Percentiles rank a stretch among this genome's conserved stretches.
Evolutionary conservation across 2,329 filamentous ascomycete species (phyloP).

Genomic region (Cyphellophora europaea): DNA sequence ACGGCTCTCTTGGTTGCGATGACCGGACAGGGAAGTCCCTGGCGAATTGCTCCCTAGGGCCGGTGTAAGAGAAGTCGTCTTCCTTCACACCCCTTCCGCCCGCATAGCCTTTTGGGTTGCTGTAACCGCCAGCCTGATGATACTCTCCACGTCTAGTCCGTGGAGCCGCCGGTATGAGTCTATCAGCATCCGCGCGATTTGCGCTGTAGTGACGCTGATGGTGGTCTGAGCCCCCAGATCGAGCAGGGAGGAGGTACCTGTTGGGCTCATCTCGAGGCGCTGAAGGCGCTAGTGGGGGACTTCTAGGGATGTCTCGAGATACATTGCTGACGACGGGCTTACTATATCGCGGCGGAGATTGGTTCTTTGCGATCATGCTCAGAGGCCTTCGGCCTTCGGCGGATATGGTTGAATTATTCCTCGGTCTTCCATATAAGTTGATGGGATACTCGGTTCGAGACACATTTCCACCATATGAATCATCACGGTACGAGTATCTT

Average conservation of each 20-base stretch:
- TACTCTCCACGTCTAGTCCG: conserved; percentile 11
- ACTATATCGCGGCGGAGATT: conserved; percentile 16
- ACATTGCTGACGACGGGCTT: conserved; percentile 16
- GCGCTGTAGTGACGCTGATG: conserved; percentile 18
- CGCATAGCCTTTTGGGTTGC: conserved; percentile 6
- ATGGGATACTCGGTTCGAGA: conserved; percentile 18
- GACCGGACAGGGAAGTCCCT: conserved; percentile 26
- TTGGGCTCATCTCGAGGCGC: conserved; percentile 8
- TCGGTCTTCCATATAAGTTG: conserved; percentile 10
- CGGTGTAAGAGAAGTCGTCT: conserved; percentile 35
- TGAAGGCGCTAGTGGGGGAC: conserved; percentile 6
- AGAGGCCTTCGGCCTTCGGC: conserved; percentile 14
- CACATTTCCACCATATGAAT: conserved; percentile 7
- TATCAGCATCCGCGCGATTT: conserved; percentile 14
- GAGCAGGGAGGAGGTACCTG: conserved; percentile 14
- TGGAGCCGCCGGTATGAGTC: conserved; percentile 4
- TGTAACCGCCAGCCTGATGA: conserved; percentile 15
- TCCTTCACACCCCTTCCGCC: conserved; percentile 9
- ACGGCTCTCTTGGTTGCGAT: conserved; percentile 22
- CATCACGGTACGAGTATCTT: conserved; percentile 13
- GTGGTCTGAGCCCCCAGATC: conserved; percentile 9
- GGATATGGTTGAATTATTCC: conserved; percentile 15
- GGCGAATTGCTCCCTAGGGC: conserved; percentile 36
- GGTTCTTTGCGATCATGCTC: conserved; percentile 13
- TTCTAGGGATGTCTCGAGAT: conserved; percentile 12